Conservation (phyloP, 352 stramenopile genomes). For the Globisporangium emineosum region DNA sequence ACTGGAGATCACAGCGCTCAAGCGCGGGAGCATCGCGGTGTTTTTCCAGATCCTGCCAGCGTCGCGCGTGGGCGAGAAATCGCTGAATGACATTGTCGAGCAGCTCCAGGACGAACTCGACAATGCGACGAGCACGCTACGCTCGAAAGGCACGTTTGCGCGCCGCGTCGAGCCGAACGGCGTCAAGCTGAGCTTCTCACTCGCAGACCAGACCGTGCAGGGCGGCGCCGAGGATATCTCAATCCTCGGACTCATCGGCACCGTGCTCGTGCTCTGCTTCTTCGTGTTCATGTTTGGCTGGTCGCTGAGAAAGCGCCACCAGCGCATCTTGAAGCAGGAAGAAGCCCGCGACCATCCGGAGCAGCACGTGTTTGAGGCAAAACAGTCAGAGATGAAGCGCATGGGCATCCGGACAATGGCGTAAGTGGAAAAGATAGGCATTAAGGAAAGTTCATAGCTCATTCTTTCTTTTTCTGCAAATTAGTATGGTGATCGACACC, state of each 20-base stretch:
- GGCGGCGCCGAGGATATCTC: constrained; percentile 68
- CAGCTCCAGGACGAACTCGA: constrained; percentile 47
- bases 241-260: constrained; percentile 54
- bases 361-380: constrained; percentile 19
- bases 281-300: constrained; percentile 62
- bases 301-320: constrained; percentile 53
- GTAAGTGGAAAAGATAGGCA: constrained; percentile 20
- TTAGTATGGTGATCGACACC: constrained; percentile 3
- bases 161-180: constrained; percentile 52
- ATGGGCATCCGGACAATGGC: constrained; percentile 65
- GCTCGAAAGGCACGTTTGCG: constrained; percentile 64
- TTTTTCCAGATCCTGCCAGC: constrained; percentile 67
- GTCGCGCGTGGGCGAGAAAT: constrained; percentile 51
- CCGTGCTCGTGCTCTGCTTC: constrained; percentile 47
- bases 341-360: constrained; percentile 15
- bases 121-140: constrained; percentile 56
- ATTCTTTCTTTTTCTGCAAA: constrained; percentile 11
- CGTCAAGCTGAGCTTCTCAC: constrained; percentile 66
- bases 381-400: constrained; percentile 47
- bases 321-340: constrained; percentile 35
- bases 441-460: not conserved
- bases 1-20: constrained; percentile 51
- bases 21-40: constrained; percentile 58
- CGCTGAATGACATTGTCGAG: constrained; percentile 68
- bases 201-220: constrained; percentile 58